Conservation (phyloP, 2,329 filamentous ascomycete genomes). For the Cercospora nicotianae region DNA sequence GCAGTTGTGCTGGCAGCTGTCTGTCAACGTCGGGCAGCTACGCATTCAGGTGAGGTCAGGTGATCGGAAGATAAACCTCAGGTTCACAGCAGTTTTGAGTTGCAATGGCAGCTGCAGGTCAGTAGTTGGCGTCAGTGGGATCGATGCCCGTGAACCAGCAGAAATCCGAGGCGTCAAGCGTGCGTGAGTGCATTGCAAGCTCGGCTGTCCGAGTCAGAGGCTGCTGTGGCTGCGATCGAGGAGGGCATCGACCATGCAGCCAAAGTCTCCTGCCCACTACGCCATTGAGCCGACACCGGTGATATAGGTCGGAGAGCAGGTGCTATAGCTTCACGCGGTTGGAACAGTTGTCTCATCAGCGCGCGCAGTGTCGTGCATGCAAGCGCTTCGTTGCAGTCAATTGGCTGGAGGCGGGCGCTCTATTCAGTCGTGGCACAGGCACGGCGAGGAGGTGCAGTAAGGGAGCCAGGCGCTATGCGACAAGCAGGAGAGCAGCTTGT, state of each 20-base stretch:
- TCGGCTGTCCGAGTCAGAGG: slow-evolving; percentile 10
- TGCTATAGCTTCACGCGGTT: background rate
- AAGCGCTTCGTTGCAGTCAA: background rate
- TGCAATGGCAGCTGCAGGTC: background rate
- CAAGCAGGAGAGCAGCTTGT: background rate
- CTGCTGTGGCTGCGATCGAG: background rate
- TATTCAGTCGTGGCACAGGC: background rate
- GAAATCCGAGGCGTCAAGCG: slow-evolving; percentile 1
- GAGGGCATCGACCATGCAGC: slow-evolving; percentile 1
- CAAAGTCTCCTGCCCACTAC: background rate
- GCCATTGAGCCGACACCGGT: background rate
- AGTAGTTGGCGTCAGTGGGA: background rate
- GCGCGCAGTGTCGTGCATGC: slow-evolving; percentile 7
- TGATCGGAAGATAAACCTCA: background rate
- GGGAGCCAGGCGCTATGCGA: background rate
- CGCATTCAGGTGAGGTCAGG: background rate
- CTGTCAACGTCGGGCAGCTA: background rate
- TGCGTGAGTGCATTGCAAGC: background rate
- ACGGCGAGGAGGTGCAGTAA: background rate
- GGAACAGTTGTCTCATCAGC: background rate
- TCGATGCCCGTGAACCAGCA: background rate
- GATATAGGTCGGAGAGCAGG: background rate
- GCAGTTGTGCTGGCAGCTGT: background rate
- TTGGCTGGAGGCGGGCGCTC: background rate
- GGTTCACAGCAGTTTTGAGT: background rate